These are phyloP conservation scores for Nemania sp. DNA, from an alignment of 2,329 filamentous ascomycete genomes.

Conservation along the genomic window DNA sequence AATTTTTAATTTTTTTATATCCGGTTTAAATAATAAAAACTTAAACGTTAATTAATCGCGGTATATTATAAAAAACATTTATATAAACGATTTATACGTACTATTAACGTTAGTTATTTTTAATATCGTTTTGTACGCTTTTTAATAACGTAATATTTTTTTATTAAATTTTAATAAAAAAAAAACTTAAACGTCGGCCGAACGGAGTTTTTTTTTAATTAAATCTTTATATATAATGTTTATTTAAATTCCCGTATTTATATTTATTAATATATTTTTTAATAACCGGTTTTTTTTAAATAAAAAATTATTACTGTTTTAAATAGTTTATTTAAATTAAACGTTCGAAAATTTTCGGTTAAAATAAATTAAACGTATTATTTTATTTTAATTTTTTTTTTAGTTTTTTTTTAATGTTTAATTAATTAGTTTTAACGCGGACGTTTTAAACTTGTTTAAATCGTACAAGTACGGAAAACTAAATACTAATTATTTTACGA, in stretches of 20 bases:
- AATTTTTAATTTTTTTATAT: neutral
- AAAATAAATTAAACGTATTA: neutral
- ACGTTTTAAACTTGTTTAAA: too few relatives aligned
- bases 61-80: neutral
- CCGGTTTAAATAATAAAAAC: neutral
- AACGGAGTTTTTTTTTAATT: neutral
- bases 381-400: neutral
- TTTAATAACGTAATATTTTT: too few relatives aligned
- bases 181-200: neutral
- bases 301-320: neutral
- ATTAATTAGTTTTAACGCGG: neutral
- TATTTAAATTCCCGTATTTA: neutral
- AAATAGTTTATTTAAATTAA: neutral
- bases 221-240: neutral
- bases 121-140: too few relatives aligned
- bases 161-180: neutral
- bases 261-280: neutral
- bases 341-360: neutral
- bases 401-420: neutral
- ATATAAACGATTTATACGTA: neutral
- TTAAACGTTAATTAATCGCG: neutral
- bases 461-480: neutral
- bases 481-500: neutral
- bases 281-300: neutral
- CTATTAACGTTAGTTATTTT: too few relatives aligned